These are phyloP conservation scores for Metschnikowia reukaufii DNA, from an alignment of 805 yeast species.

Conservation along the genomic window DNA sequence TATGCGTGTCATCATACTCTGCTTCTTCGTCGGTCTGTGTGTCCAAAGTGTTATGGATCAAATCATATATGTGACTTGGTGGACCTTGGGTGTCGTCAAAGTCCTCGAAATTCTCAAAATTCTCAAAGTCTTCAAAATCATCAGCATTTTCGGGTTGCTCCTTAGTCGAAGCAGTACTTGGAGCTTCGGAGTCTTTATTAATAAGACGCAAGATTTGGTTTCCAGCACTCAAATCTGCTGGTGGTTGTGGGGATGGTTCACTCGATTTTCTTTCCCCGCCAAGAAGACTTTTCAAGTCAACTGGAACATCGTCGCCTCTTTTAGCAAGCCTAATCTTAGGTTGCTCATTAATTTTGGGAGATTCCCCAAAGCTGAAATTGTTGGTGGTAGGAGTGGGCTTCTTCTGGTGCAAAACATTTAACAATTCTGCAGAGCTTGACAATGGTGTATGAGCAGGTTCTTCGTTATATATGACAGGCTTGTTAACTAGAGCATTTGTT, in stretches of 20 bases:
- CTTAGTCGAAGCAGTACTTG: not conserved
- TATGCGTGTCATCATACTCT: conserved; percentile 7
- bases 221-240: conserved; percentile 21
- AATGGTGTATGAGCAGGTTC: not conserved
- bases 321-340: conserved; percentile 14
- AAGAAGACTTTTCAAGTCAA: conserved; percentile 1
- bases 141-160: not conserved
- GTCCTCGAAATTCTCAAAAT: conserved; percentile 36
- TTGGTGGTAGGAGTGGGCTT: not conserved
- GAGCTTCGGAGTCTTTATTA: conserved; percentile 9
- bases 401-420: conserved; percentile 8
- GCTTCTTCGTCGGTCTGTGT: conserved; percentile 40
- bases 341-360: not conserved
- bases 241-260: not conserved
- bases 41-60: conserved; percentile 27
- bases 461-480: not conserved
- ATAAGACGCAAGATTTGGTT: conserved; percentile 22
- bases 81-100: conserved; percentile 27
- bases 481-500: not conserved
- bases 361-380: not conserved
- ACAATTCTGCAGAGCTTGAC: conserved; percentile 8
- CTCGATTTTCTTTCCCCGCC: not conserved
- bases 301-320: conserved; percentile 10
- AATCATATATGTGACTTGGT: conserved; percentile 24
- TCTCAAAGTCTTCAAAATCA: conserved; percentile 26